These are phyloP conservation scores for Hansenula anomala DNA, from an alignment of 1,139 yeast species.

Conservation along the genomic window DNA sequence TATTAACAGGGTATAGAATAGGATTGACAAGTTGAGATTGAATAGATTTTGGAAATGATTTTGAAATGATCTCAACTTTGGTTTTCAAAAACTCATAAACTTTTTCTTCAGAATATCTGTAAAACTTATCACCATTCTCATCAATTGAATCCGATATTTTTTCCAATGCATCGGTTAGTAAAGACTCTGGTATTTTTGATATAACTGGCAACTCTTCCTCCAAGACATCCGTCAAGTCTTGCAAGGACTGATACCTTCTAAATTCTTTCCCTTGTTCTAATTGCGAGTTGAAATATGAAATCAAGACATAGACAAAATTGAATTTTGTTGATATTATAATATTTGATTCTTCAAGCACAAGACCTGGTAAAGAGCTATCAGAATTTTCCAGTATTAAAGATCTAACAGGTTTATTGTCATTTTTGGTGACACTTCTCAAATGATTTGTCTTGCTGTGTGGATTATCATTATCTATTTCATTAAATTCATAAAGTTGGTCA, in stretches of 20 bases:
- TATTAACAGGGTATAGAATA: conserved; percentile 16
- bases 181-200: conserved; percentile 24
- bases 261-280: conserved; percentile 16
- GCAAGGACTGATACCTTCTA: conserved; percentile 38
- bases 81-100: conserved; percentile 29
- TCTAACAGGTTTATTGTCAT: conserved; percentile 23
- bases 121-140: conserved; percentile 45
- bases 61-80: conserved; percentile 28
- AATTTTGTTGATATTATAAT: conserved; percentile 39
- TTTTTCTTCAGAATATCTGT: conserved; percentile 34
- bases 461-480: conserved; percentile 9
- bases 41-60: conserved; percentile 27
- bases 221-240: conserved; percentile 44
- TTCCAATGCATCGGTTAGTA: conserved; percentile 25
- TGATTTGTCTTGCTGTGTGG: conserved; percentile 18
- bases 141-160: conserved; percentile 38
- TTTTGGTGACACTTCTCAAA: conserved; percentile 21
- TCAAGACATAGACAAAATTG: conserved; percentile 37
- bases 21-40: conserved; percentile 17
- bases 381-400: conserved; percentile 30
- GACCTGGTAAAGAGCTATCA: conserved; percentile 15
- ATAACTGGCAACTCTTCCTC: conserved; percentile 27
- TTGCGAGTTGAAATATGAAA: conserved; percentile 33
- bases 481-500: conserved; percentile 11
- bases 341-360: conserved; percentile 28